Evolutionary conservation across 768 basidiomycete species (phyloP).

Genomic region (Strobilomyces echinocephalus): DNA sequence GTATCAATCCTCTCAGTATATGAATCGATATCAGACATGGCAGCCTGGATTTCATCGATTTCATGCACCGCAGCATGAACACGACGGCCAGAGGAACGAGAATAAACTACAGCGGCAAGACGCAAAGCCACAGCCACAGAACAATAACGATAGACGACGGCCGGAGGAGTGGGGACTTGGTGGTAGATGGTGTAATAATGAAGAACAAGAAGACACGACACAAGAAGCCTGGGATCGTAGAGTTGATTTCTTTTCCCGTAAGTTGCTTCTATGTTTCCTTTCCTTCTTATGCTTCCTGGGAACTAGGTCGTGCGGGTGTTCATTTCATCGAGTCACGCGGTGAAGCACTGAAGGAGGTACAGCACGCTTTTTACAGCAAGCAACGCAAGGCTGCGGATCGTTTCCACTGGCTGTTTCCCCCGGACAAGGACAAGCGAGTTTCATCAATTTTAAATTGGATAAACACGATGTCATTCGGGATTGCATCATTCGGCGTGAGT

Average conservation of each 20-base stretch:
- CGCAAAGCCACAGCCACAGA: slow-evolving; percentile 15
- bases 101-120: slow-evolving; percentile 22
- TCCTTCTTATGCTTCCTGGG: slow-evolving; percentile 21
- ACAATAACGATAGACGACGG: slow-evolving; percentile 20
- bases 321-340: slow-evolving; percentile 56
- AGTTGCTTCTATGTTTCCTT: slow-evolving; percentile 20
- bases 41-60: slow-evolving; percentile 18
- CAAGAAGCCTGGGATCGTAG: slow-evolving; percentile 32
- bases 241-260: slow-evolving; percentile 39
- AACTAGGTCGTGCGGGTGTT: slow-evolving; percentile 38
- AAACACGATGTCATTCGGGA: slow-evolving; percentile 46
- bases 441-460: slow-evolving; percentile 53
- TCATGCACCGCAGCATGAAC: slow-evolving; percentile 23
- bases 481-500: slow-evolving; percentile 60
- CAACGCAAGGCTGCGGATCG: slow-evolving; percentile 53
- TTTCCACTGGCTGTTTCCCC: slow-evolving; percentile 66
- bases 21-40: slow-evolving; percentile 19
- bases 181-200: slow-evolving; percentile 34
- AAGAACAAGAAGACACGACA: slow-evolving; percentile 29
- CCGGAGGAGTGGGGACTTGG: slow-evolving; percentile 31
- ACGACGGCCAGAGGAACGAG: slow-evolving; percentile 20
- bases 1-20: slow-evolving; percentile 14
- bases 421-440: slow-evolving; percentile 62
- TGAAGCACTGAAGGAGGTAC: slow-evolving; percentile 46
- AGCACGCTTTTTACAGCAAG: slow-evolving; percentile 54